A percentile compares a stretch with the other conserved stretches of the same genome.
Evolutionary conservation across 2,329 filamentous ascomycete species (phyloP).

Genomic region (Botrytis tulipae): DNA sequence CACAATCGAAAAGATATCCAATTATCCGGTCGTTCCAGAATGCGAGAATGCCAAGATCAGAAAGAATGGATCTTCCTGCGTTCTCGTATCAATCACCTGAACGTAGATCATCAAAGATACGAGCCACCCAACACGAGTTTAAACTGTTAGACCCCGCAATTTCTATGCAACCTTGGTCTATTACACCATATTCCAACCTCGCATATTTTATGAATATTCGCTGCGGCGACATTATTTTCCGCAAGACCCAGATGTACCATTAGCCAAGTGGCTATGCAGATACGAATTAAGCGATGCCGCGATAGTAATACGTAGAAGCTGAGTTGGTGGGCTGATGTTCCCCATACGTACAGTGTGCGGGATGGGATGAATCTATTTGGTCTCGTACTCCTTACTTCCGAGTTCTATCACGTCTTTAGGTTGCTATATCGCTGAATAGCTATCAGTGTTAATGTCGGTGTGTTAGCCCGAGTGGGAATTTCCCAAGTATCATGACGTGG

Average conservation of each 20-base stretch:
- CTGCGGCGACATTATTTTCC: conserved; percentile 9
- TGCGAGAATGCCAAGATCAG: neutral
- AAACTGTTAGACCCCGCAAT: conserved; percentile 11
- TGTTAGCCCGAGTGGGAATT: conserved; percentile 3
- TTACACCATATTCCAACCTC: neutral
- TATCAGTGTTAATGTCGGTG: neutral
- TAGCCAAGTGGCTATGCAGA: conserved; percentile 19
- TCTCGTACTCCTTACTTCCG: conserved; percentile 18
- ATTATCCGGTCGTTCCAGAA: neutral
- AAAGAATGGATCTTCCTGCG: conserved; percentile 3
- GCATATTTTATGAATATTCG: neutral
- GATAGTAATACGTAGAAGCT: neutral
- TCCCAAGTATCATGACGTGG: conserved; percentile 8
- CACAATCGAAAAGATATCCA: neutral
- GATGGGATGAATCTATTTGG: neutral
- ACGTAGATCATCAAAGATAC: conserved; percentile 17
- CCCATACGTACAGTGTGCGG: neutral
- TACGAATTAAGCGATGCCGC: conserved; percentile 18
- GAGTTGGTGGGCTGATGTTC: neutral
- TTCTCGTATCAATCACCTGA: conserved; percentile 20
- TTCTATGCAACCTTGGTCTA: neutral
- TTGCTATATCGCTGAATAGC: conserved; percentile 2
- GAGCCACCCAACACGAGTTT: conserved; percentile 12
- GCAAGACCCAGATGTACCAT: neutral
- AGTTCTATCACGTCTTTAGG: conserved; percentile 11